Conservation (phyloP, 1,284 basidiomycete species). For the Thelephora terrestris region DNA sequence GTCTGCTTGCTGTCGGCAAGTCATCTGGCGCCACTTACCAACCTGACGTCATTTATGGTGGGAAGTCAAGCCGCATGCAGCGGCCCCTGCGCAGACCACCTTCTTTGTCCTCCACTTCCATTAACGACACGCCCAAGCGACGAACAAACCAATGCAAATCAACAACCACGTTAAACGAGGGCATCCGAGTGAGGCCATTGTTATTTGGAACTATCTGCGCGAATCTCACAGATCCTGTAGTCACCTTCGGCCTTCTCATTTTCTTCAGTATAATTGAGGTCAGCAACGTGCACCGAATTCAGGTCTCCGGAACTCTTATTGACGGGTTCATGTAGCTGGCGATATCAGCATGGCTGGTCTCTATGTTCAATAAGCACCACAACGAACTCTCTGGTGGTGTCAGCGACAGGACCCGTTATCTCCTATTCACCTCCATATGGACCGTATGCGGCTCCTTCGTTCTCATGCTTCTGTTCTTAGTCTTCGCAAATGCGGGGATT, state of each 20-base stretch:
- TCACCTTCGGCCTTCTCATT: slow-evolving; percentile 43
- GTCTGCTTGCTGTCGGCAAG: too few relatives aligned
- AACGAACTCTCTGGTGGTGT: slow-evolving; percentile 40
- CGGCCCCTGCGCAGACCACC: too few relatives aligned
- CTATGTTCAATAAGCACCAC: slow-evolving; percentile 43
- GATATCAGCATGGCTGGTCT: slow-evolving; percentile 58
- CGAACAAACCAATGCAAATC: not conserved
- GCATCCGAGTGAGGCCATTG: slow-evolving; percentile 32
- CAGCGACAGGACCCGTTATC: slow-evolving; percentile 51
- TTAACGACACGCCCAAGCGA: too few relatives aligned
- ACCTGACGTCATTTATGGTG: too few relatives aligned
- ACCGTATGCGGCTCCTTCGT: slow-evolving; percentile 47
- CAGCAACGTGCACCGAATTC: not conserved
- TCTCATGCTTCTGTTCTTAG: slow-evolving; percentile 45
- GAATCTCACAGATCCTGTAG: slow-evolving; percentile 18
- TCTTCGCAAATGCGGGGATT: slow-evolving; percentile 31
- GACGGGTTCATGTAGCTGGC: slow-evolving; percentile 34
- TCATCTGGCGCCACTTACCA: too few relatives aligned
- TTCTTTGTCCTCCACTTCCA: too few relatives aligned
- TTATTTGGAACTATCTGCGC: too few relatives aligned
- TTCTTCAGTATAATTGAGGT: slow-evolving; percentile 53
- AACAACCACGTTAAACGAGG: slow-evolving; percentile 35
- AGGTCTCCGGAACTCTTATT: too few relatives aligned
- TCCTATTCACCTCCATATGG: slow-evolving; percentile 62
- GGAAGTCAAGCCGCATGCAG: too few relatives aligned